Evolutionary conservation across 768 basidiomycete species (phyloP), one percentile per base, ranked within the genome.

Genomic region (Crassisporium funariophilum): DNA sequence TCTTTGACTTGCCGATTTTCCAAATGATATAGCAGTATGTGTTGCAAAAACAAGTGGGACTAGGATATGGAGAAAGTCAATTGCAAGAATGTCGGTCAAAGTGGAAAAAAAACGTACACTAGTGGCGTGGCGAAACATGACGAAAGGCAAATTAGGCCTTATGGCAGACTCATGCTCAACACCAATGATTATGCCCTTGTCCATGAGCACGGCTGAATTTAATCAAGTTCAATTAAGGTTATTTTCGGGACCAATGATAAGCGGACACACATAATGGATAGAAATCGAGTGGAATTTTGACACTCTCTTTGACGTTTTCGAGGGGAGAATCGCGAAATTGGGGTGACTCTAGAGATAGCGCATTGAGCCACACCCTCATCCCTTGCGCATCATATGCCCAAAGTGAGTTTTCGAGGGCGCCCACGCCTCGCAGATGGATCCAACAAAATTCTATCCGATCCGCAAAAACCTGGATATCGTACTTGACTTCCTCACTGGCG

Each of bases 361-460:
- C 95, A 62, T 98, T 95, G 19, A 99, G 72, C 97, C 97, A 99
- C 12, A 98, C 84, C 22, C 93, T 75, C 56, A 99, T 87, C 8
- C 83, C 83, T 49, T 82, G 77, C 2, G 94, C 95, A 54, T 98
- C 95, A 64, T 91, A 99, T 1, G 86, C 95, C 95, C 95, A 99
- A 16, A 99, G 73, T 5, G 95, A 98, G 68, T 99, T 99, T 63
- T 98, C 95, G 37, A 99, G 70, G 2, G 91, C 83, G 5, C 87
- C 90, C 31, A 99, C 92, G 1, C 95, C 95, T 29, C 88, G 83
- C 34, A 99, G 74, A 72, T 98, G 95, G 44, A 95, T 97, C 95
- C 95, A 99, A 66, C 95, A 99, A 61, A 97, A 94, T 62, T 99
- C 95, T 54, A 98, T 91, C n/a, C 86, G 82, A 51, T 97, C 92